Conservation (phyloP, 1,139 yeast genomes). For the Pichia sp. region DNA sequence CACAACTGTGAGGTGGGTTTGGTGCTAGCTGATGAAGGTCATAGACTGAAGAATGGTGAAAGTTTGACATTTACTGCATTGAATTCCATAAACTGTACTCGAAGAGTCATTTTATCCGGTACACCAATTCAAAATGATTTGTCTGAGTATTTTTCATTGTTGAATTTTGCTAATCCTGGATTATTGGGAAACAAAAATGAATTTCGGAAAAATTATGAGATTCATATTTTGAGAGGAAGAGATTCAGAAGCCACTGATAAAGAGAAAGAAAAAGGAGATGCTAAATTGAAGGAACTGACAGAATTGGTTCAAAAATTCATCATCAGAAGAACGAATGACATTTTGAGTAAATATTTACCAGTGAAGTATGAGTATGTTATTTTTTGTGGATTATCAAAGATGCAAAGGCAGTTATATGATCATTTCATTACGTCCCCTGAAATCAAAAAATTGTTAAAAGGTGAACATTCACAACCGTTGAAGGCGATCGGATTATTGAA, state of each 20-base stretch:
- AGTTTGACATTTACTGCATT: conserved; percentile 87
- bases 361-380: conserved; percentile 95
- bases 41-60: conserved; percentile 88
- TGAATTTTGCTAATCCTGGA: conserved; percentile 94
- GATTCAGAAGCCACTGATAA: conserved; percentile 86
- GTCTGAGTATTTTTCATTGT: conserved; percentile 85
- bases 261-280: conserved; percentile 66
- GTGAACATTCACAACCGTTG: conserved; percentile 71
- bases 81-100: conserved; percentile 69
- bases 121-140: conserved; percentile 97
- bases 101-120: conserved; percentile 91
- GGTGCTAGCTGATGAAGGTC: conserved; percentile 94
- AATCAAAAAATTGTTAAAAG: conserved; percentile 59
- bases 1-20: conserved; percentile 80
- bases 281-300: conserved; percentile 62
- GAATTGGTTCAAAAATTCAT: conserved; percentile 80
- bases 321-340: conserved; percentile 92
- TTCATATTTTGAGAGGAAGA: conserved; percentile 72
- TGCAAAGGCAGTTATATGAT: conserved; percentile 64
- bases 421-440: conserved; percentile 80
- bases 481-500: conserved; percentile 86
- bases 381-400: conserved; percentile 73
- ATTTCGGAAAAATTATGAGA: conserved; percentile 78
- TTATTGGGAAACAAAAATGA: conserved; percentile 77
- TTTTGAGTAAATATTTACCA: conserved; percentile 86